Base-by-base conservation (phyloP, 2,329 filamentous ascomycete species). In the Colletotrichum chlorophyti region DNA sequence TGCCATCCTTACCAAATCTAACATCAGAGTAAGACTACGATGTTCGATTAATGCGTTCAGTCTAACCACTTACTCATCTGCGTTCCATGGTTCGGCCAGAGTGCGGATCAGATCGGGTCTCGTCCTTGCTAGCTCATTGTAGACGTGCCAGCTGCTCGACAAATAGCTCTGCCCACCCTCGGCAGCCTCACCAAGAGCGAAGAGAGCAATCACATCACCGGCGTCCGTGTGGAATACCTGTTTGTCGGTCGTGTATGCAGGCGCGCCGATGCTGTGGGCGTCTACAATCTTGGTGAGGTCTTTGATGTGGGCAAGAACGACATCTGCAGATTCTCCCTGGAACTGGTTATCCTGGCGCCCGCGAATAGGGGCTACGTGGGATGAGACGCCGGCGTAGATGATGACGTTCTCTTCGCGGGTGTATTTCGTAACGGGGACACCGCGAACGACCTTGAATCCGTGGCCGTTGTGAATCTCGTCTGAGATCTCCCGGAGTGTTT, bases 221-320 rank as follows among this genome's bases (percentile, higher is more conserved):
- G 68, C 66, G 64, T 88, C 85, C 0, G 83, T 88, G 67, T 88
- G 86, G 64, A 88, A 88, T 6, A 82, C 79, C 66, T 85, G 85
- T 66, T 85, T 86, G 53, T 87, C 84, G 0, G 80, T 75, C 0
- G 83, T 86, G 67, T 85, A 86, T 0, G 83, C 82, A 0, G 84
- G 84, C 1, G 79, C 78, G 3, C 84, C 83, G 43, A 88, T 86
- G 14, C 71, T 66, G 1, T 57, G 55, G 4, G 64, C 53, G 10
- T 71, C 69, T 9, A 69, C 63, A 2, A 74, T 66, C 10, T 68
- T 66, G 2, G 70, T 76, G 7, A 90, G 73, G 62, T 90, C 86
- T 67, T 85, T 89, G 71, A 90, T 85, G 61, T 90, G 86, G 3
- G 79, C 74, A 2, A 86, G 68, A 6, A 85, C 79, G 0, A 84